Percentiles rank a stretch among this genome's conserved stretches.
Evolutionary conservation across 345 rosid genomes (phyloP).

Genomic region (Psidium guajava): DNA sequence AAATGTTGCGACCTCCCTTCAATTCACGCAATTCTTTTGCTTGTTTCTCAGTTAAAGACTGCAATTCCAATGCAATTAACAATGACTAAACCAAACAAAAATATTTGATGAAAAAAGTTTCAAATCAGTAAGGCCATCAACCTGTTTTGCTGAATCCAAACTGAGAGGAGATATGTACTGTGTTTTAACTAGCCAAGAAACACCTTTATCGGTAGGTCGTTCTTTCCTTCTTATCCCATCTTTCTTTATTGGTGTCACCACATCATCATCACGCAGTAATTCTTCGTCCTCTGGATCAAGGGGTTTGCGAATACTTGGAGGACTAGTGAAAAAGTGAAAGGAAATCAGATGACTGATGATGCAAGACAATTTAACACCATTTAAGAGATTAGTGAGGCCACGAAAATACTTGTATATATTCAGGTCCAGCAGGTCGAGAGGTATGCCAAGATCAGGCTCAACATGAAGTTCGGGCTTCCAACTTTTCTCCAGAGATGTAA

Average conservation of each 20-base stretch:
- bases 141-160: slow-evolving; percentile 80
- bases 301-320: slow-evolving; percentile 46
- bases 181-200: slow-evolving; percentile 94
- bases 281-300: slow-evolving; percentile 93
- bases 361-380: background rate
- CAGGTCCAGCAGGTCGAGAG: slow-evolving; percentile 93
- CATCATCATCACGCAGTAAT: slow-evolving; percentile 76
- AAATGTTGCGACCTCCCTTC: slow-evolving; percentile 62
- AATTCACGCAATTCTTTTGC: slow-evolving; percentile 84
- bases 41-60: slow-evolving; percentile 94
- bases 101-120: background rate
- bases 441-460: slow-evolving; percentile 98
- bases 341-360: background rate
- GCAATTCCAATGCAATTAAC: slow-evolving; percentile 4
- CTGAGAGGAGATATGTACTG: slow-evolving; percentile 88
- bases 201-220: slow-evolving; percentile 92
- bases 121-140: slow-evolving; percentile 1
- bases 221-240: slow-evolving; percentile 83
- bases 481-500: slow-evolving; percentile 79
- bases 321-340: slow-evolving; percentile 26
- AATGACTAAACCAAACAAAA: background rate
- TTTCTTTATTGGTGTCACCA: slow-evolving; percentile 63
- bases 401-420: slow-evolving; percentile 78
- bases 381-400: background rate
- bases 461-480: slow-evolving; percentile 85